phyloP scores from a whole-genome alignment of 1,139 yeast genomes.

The Scheffersomyces quercinus region DNA sequence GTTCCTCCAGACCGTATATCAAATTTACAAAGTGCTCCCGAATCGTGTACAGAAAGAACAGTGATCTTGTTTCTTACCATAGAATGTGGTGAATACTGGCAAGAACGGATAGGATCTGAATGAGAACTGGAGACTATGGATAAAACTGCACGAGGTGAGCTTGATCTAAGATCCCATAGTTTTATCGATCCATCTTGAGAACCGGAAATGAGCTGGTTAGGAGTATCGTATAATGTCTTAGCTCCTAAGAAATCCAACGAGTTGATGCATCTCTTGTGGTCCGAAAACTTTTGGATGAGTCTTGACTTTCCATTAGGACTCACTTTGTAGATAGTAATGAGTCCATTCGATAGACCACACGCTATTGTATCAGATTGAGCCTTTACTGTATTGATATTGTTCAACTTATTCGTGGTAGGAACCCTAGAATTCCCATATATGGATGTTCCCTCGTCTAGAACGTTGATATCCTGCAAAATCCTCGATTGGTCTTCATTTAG shows the following conservation, averaged over 20 bases:
- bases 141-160: constrained; percentile 43
- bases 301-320: constrained; percentile 39
- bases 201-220: constrained; percentile 71
- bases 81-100: constrained; percentile 59
- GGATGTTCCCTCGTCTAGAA: constrained; percentile 45
- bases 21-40: constrained; percentile 84
- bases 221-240: constrained; percentile 43
- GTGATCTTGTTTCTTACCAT: constrained; percentile 31
- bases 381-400: constrained; percentile 44
- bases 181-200: constrained; percentile 90
- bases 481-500: constrained; percentile 41
- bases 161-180: constrained; percentile 80
- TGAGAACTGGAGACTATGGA: constrained; percentile 49
- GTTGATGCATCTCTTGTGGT: constrained; percentile 81
- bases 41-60: constrained; percentile 74
- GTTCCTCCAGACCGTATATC: constrained; percentile 57
- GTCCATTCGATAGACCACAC: constrained; percentile 45
- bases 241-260: constrained; percentile 61
- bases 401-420: constrained; percentile 34
- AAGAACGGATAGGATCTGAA: constrained; percentile 64
- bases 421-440: constrained; percentile 43
- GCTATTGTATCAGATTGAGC: constrained; percentile 38
- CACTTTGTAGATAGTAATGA: constrained; percentile 34
- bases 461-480: constrained; percentile 41
- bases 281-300: constrained; percentile 51